Percentiles rank a stretch among this genome's conserved stretches.
Evolutionary conservation across 2,329 filamentous ascomycete genomes (phyloP).

Genomic region (Proliferodiscus dingleyae): DNA sequence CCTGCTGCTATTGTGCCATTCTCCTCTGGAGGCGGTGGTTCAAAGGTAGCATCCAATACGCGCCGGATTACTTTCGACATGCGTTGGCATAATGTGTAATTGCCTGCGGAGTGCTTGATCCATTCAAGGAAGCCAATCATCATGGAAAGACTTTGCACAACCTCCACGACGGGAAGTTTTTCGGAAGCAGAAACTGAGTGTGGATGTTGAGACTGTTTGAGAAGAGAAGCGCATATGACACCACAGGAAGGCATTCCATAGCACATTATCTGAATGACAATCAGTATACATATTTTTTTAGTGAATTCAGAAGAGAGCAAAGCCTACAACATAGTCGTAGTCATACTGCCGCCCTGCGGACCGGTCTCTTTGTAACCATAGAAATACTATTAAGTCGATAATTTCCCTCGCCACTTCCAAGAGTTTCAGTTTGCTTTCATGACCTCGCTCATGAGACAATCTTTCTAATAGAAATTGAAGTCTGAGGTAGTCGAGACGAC

Average conservation of each 20-base stretch:
- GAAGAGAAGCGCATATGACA: slow-evolving; percentile 22
- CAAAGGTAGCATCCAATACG: slow-evolving; percentile 16
- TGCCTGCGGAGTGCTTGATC: slow-evolving; percentile 15
- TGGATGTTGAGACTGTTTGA: slow-evolving; percentile 16
- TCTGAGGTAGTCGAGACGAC: slow-evolving; percentile 12
- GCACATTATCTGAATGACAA: slow-evolving; percentile 19
- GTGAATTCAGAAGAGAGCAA: neutral
- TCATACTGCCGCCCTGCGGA: slow-evolving; percentile 3
- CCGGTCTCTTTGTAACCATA: slow-evolving; percentile 19
- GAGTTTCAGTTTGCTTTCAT: slow-evolving; percentile 11
- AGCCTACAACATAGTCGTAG: slow-evolving; percentile 16
- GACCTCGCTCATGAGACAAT: slow-evolving; percentile 13
- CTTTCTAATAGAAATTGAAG: slow-evolving; percentile 17
- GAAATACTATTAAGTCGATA: slow-evolving; percentile 13
- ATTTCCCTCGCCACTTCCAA: slow-evolving; percentile 17
- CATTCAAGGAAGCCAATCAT: slow-evolving; percentile 21
- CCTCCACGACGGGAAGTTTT: slow-evolving; percentile 15
- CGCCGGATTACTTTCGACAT: slow-evolving; percentile 15
- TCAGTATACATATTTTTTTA: neutral
- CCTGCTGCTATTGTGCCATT: neutral
- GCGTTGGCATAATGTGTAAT: slow-evolving; percentile 15
- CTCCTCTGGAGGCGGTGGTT: slow-evolving; percentile 4
- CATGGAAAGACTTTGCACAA: slow-evolving; percentile 16
- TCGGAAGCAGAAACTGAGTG: slow-evolving; percentile 1
- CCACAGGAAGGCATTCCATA: slow-evolving; percentile 21